Conservation (phyloP, 768 basidiomycete genomes). For the Rhizopogon roseolus region DNA sequence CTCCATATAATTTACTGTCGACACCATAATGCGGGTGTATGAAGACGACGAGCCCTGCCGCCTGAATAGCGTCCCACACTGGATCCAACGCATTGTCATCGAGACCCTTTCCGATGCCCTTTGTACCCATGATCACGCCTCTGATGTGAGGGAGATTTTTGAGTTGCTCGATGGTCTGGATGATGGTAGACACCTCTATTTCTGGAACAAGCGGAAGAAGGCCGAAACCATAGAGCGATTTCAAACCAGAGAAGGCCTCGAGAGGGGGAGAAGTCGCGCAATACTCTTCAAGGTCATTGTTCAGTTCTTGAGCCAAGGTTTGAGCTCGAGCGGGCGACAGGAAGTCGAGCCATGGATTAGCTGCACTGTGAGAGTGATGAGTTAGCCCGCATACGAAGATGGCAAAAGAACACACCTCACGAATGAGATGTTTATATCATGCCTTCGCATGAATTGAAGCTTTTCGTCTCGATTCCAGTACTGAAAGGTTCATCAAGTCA, state of each 20-base stretch:
- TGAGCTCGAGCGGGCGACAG: conserved; percentile 64
- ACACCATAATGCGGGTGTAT: conserved; percentile 87
- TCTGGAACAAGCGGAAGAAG: conserved; percentile 77
- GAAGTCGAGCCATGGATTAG: conserved; percentile 93
- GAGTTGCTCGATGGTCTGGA: conserved; percentile 67
- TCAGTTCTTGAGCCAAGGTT: conserved; percentile 63
- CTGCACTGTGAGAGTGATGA: conserved; percentile 44
- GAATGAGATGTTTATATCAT: conserved; percentile 75
- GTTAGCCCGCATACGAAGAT: conserved; percentile 12
- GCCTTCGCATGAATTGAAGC: conserved; percentile 79
- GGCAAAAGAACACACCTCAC: conserved; percentile 47
- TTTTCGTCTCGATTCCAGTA: conserved; percentile 82
- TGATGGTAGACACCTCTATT: conserved; percentile 47
- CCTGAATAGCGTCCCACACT: conserved; percentile 75
- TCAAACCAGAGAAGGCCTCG: conserved; percentile 32
- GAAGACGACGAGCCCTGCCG: conserved; percentile 70
- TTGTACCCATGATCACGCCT: conserved; percentile 79
- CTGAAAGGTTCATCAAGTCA: conserved; percentile 17
- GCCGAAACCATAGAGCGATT: conserved; percentile 80
- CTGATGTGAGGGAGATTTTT: conserved; percentile 59
- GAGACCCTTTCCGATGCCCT: conserved; percentile 70
- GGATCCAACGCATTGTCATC: conserved; percentile 78
- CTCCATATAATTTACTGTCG: conserved; percentile 68
- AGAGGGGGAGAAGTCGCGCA: conserved; percentile 59
- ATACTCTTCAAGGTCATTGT: conserved; percentile 73